phyloP scores from a whole-genome alignment of 106 monocot genomes.

The Amphibolis antarctica region DNA sequence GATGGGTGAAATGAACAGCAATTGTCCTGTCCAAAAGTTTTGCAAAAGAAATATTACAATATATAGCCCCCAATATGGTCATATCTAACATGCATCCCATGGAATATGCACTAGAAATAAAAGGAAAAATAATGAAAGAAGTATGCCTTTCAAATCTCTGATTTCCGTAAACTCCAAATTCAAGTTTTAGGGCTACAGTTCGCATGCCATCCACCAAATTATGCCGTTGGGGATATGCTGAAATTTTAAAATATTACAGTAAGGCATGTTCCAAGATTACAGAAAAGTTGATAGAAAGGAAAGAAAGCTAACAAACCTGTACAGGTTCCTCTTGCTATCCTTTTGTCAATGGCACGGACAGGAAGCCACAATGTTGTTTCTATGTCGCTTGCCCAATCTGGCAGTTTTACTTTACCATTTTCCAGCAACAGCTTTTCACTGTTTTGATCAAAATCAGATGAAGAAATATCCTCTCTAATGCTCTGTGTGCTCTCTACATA shows the following conservation, averaged over 20 bases:
- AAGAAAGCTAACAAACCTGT: conserved; percentile 37
- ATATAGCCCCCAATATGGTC: neutral
- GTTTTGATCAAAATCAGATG: conserved; percentile 2
- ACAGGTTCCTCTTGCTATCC: conserved; percentile 59
- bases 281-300: neutral
- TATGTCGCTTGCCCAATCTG: conserved; percentile 81
- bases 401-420: conserved; percentile 56
- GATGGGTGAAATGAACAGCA: conserved; percentile 94
- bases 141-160: conserved; percentile 86
- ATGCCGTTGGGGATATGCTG: conserved; percentile 51
- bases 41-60: neutral
- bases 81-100: neutral
- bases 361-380: conserved; percentile 78
- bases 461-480: conserved; percentile 5
- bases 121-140: neutral
- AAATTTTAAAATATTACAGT: conserved; percentile 1
- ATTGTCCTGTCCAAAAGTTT: conserved; percentile 48
- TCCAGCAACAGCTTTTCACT: conserved; percentile 34
- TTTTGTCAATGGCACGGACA: conserved; percentile 74
- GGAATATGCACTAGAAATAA: no score
- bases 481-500: conserved; percentile 7
- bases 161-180: conserved; percentile 79
- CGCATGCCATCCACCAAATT: conserved; percentile 97
- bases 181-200: conserved; percentile 89
- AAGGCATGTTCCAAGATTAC: neutral